Evolutionary conservation across 306 rosid genomes (phyloP).

Genomic region (Vigna nakashimae): DNA sequence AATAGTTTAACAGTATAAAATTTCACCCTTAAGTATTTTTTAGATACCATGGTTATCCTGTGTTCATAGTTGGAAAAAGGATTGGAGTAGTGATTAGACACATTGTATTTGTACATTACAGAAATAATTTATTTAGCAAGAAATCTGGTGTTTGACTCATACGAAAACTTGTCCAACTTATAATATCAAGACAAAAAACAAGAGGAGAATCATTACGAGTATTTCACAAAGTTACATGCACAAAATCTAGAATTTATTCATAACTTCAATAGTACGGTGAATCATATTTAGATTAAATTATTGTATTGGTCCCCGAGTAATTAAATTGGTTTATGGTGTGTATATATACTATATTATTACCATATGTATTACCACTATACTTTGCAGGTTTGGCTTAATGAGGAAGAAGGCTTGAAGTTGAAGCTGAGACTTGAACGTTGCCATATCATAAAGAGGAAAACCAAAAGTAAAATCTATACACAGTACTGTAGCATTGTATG

Average conservation of each 20-base stretch:
- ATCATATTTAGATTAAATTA: background rate
- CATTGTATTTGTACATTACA: too few relatives aligned
- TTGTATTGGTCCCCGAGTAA: background rate
- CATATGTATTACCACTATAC: background rate
- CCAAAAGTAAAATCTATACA: constrained; percentile 20
- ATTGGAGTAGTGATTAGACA: too few relatives aligned
- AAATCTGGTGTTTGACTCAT: too few relatives aligned
- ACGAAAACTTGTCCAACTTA: too few relatives aligned
- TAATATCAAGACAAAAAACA: too few relatives aligned
- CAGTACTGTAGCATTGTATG: constrained; percentile 10
- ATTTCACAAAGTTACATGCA: too few relatives aligned
- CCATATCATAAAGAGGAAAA: constrained; percentile 49
- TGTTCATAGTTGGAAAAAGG: too few relatives aligned
- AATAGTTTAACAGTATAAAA: background rate
- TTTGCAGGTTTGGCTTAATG: constrained; percentile 9
- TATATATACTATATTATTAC: background rate
- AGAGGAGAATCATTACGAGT: too few relatives aligned
- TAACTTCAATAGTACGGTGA: background rate
- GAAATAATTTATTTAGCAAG: too few relatives aligned
- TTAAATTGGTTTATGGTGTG: background rate
- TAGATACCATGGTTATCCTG: background rate
- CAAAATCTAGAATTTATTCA: too few relatives aligned
- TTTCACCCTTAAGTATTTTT: background rate
- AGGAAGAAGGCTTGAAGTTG: constrained; percentile 47
- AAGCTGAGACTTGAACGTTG: constrained; percentile 48